These are phyloP conservation scores for Coffea humblotiana DNA, from an alignment of 305 asterid genomes.

Conservation along the genomic window DNA sequence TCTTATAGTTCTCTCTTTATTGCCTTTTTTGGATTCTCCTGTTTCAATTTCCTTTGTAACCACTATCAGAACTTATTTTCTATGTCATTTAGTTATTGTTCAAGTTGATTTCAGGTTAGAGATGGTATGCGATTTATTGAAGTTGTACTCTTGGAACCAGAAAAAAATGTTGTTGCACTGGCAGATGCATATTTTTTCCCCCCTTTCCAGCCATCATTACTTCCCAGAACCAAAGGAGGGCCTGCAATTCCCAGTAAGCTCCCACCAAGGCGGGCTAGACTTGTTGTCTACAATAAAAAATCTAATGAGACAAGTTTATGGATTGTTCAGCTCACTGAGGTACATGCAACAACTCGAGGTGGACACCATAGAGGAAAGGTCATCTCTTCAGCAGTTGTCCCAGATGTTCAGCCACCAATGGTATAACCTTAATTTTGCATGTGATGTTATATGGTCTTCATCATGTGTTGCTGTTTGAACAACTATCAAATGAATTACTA, in stretches of 20 bases:
- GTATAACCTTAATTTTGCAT: constrained; percentile 36
- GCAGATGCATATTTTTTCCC: constrained; percentile 99
- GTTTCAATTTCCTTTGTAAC: background rate
- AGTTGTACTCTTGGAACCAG: constrained; percentile 91
- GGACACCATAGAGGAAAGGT: constrained; percentile 98
- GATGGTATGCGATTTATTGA: constrained; percentile 94
- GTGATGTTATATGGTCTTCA: background rate
- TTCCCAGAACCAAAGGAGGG: constrained; percentile 83
- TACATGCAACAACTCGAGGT: constrained; percentile 90
- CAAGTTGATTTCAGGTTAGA: constrained; percentile 58
- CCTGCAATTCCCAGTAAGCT: constrained; percentile 80
- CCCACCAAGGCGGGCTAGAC: constrained; percentile 90
- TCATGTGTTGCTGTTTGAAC: background rate
- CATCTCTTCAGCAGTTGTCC: constrained; percentile 65
- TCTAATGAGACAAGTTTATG: constrained; percentile 93
- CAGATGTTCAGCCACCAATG: constrained; percentile 98
- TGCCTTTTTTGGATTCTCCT: background rate
- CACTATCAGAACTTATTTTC: background rate
- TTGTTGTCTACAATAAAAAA: constrained; percentile 82
- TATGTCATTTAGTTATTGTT: constrained; percentile 5
- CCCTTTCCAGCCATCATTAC: constrained; percentile 88
- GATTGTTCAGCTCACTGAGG: constrained; percentile 92
- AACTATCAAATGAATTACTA: background rate
- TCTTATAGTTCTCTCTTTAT: background rate
- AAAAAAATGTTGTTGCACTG: constrained; percentile 74